phyloP scores from a whole-genome alignment of 305 asterid genomes.

The Fraxinus angustifolia region DNA sequence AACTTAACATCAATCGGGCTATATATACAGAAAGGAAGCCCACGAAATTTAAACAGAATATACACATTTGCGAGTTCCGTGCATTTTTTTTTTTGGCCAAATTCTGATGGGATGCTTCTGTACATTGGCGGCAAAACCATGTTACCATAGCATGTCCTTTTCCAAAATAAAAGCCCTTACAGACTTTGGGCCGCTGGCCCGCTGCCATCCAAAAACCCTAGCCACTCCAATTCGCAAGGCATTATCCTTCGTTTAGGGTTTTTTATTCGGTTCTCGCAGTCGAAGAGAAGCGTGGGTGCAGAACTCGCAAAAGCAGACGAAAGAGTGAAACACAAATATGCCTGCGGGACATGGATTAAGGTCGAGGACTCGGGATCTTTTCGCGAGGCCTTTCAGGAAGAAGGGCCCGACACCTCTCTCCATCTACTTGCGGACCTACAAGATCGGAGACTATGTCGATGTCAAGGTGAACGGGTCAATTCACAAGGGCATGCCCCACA shows the following conservation, averaged over 20 bases:
- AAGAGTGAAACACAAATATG: conserved; percentile 23
- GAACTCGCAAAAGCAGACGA: background rate
- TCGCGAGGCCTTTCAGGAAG: conserved; percentile 47
- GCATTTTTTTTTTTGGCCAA: too few relatives aligned
- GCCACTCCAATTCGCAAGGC: background rate
- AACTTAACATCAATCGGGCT: too few relatives aligned
- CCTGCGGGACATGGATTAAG: conserved; percentile 51
- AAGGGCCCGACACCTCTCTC: conserved; percentile 12
- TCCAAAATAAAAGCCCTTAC: background rate
- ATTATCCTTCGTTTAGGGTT: background rate
- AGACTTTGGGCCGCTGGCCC: background rate
- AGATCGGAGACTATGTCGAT: background rate
- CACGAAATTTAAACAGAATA: too few relatives aligned
- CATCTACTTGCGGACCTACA: background rate
- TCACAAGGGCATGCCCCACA: background rate
- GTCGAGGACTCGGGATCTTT: conserved; percentile 38
- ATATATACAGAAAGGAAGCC: too few relatives aligned
- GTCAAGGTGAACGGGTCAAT: background rate
- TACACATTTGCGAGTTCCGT: too few relatives aligned
- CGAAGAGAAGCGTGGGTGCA: background rate
- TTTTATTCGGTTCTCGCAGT: background rate
- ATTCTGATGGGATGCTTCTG: too few relatives aligned
- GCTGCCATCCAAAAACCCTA: background rate
- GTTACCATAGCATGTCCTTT: too few relatives aligned
- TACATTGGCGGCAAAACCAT: too few relatives aligned